These are phyloP conservation scores for Rugiboletus extremiorientalis DNA, from an alignment of 1,284 basidiomycete species.

Conservation along the genomic window DNA sequence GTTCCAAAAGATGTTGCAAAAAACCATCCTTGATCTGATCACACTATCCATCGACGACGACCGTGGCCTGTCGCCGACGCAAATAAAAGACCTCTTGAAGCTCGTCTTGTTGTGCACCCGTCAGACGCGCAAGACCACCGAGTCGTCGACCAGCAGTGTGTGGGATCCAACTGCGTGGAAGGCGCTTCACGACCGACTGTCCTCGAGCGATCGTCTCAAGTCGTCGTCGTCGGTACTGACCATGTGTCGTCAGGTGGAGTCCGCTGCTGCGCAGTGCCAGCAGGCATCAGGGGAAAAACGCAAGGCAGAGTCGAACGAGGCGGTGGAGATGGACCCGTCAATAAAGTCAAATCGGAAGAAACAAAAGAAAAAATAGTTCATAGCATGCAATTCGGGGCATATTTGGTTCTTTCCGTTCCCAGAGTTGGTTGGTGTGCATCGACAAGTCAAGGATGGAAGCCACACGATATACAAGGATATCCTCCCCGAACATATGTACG, in stretches of 20 bases:
- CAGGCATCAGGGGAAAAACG: constrained; percentile 38
- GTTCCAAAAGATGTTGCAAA: constrained; percentile 48
- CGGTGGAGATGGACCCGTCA: constrained; percentile 29
- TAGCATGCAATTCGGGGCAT: constrained; percentile 6
- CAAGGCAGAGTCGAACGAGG: constrained; percentile 38
- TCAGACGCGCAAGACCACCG: constrained; percentile 49
- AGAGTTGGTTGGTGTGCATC: background rate
- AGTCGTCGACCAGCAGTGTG: constrained; percentile 30
- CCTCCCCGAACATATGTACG: background rate
- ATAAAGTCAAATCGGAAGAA: constrained; percentile 57
- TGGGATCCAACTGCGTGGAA: constrained; percentile 50
- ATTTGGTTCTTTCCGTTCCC: background rate
- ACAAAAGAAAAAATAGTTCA: constrained; percentile 41
- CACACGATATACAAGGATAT: background rate
- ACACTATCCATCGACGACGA: constrained; percentile 52
- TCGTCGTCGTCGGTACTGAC: constrained; percentile 44
- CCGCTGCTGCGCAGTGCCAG: constrained; percentile 16
- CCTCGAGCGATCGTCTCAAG: constrained; percentile 44
- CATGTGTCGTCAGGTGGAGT: constrained; percentile 50
- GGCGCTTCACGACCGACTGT: constrained; percentile 37
- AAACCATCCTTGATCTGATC: constrained; percentile 52
- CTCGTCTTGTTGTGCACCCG: constrained; percentile 66
- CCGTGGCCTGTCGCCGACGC: constrained; percentile 55
- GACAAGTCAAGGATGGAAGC: background rate
- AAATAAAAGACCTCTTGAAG: constrained; percentile 82